A percentile compares a stretch with the other conserved stretches of the same genome.
These are phyloP conservation scores for Phalaenopsis hybrid DNA, from an alignment of 116 monocot species.

Conservation along the genomic window DNA sequence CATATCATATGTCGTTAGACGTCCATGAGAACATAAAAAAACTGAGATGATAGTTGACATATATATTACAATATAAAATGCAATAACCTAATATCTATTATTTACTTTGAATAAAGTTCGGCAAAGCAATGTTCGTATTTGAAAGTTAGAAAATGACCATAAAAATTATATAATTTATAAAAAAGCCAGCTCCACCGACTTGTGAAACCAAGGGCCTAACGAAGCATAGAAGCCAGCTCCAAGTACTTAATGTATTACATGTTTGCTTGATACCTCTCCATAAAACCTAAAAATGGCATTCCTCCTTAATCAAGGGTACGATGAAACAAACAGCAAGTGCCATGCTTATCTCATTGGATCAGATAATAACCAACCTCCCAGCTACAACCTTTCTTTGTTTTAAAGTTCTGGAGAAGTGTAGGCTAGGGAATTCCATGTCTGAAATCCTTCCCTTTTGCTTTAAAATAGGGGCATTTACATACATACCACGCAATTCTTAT, in stretches of 20 bases:
- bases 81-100: not conserved
- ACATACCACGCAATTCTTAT: no score
- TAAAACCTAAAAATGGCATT: not conserved
- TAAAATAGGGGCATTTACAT: not conserved
- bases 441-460: not conserved
- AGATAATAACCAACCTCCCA: not conserved
- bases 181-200: not conserved
- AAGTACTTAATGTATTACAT: not conserved
- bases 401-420: not conserved
- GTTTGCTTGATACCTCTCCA: not conserved
- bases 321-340: not conserved
- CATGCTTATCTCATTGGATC: not conserved
- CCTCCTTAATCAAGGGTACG: not conserved
- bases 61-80: not conserved
- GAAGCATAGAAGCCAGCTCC: not conserved
- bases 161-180: not conserved
- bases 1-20: not conserved
- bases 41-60: not conserved
- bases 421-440: not conserved
- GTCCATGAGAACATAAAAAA: not conserved
- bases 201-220: not conserved
- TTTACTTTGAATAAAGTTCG: no score
- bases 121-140: no score
- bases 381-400: not conserved
- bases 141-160: not conserved